These are phyloP conservation scores for Alternaria triticimaculans DNA, from an alignment of 2,329 filamentous ascomycete genomes.

Conservation along the genomic window DNA sequence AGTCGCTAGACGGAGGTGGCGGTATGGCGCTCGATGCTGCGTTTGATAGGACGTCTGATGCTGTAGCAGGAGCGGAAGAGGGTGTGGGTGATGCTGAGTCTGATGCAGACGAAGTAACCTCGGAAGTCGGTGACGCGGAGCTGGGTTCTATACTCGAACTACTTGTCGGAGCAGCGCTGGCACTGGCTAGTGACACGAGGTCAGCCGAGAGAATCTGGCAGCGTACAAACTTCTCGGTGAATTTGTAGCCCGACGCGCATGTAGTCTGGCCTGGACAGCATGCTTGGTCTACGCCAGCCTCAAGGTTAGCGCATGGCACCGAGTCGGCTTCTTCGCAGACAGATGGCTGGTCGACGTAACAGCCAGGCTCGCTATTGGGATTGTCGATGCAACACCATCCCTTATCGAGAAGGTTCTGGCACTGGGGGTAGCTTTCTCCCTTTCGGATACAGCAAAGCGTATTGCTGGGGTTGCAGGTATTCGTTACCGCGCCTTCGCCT, in stretches of 20 bases:
- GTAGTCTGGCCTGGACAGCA: neutral
- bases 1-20: neutral
- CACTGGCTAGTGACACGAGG: neutral
- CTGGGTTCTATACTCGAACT: neutral
- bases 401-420: neutral
- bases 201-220: neutral
- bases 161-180: neutral
- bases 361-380: neutral
- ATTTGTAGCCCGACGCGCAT: neutral
- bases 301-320: neutral
- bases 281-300: neutral
- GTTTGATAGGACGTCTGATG: neutral
- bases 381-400: neutral
- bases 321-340: neutral
- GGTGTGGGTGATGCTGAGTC: neutral
- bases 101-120: neutral
- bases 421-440: neutral
- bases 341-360: neutral
- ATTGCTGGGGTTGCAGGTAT: neutral
- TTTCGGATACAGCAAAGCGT: neutral
- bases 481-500: neutral
- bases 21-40: neutral
- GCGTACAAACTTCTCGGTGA: neutral
- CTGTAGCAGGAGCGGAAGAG: neutral
- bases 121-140: neutral